These are phyloP conservation scores for Phytophthora agathidicida DNA, from an alignment of 352 stramenopile species.

Conservation along the genomic window DNA sequence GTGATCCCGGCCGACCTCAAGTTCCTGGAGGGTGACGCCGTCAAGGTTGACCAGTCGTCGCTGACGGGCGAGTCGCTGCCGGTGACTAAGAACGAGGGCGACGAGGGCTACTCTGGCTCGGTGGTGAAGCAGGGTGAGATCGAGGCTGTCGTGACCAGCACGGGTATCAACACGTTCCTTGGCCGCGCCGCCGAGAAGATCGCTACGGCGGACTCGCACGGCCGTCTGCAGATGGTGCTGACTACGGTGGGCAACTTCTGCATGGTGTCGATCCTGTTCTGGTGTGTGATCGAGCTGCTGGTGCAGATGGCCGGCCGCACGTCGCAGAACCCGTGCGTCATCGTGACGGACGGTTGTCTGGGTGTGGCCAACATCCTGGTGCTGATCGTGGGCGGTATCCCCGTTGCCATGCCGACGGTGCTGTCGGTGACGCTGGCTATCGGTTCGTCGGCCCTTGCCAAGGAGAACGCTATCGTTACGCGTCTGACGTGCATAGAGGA, in stretches of 20 bases:
- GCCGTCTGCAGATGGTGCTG: constrained; percentile 91
- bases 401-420: constrained; percentile 93
- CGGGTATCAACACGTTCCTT: constrained; percentile 90
- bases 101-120: constrained; percentile 80
- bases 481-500: constrained; percentile 91
- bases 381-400: constrained; percentile 91
- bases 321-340: constrained; percentile 79
- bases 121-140: constrained; percentile 89
- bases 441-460: constrained; percentile 82
- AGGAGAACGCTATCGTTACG: constrained; percentile 92
- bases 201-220: constrained; percentile 64
- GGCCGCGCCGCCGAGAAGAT: no score
- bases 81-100: constrained; percentile 78
- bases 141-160: no score
- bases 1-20: constrained; percentile 91
- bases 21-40: constrained; percentile 72
- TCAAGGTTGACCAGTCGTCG: constrained; percentile 91
- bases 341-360: constrained; percentile 68
- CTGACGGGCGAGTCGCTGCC: no score
- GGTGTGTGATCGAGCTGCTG: constrained; percentile 82
- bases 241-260: constrained; percentile 91
- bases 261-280: constrained; percentile 81
- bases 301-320: constrained; percentile 73
- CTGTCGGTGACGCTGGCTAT: constrained; percentile 91
- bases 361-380: constrained; percentile 77